Evolutionary conservation across 2,329 filamentous ascomycete species (phyloP).

Genomic region (Penicillium palitans): DNA sequence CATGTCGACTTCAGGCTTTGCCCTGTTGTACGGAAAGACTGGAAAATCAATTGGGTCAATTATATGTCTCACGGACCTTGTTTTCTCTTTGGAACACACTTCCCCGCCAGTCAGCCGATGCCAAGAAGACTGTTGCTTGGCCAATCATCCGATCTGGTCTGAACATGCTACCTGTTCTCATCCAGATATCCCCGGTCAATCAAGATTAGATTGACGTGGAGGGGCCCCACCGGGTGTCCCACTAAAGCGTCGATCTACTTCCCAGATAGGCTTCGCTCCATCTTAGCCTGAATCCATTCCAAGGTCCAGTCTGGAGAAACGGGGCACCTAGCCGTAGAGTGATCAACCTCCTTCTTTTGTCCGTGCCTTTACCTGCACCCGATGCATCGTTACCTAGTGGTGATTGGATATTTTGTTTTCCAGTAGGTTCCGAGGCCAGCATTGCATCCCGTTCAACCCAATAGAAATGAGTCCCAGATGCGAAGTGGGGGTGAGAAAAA

Average conservation of each 20-base stretch:
- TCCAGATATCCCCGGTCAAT: not conserved
- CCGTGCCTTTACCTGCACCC: not conserved
- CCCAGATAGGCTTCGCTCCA: not conserved
- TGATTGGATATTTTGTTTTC: not conserved
- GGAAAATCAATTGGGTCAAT: not conserved
- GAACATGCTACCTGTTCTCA: not conserved
- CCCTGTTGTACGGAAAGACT: not conserved
- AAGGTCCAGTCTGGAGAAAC: not conserved
- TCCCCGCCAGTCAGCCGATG: not conserved
- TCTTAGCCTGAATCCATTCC: not conserved
- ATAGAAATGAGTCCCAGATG: not conserved
- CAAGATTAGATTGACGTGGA: slow-evolving; percentile 5
- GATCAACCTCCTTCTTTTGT: not conserved
- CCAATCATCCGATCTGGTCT: not conserved
- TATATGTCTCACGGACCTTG: not conserved
- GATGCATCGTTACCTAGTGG: not conserved
- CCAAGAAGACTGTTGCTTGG: not conserved
- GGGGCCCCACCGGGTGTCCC: not conserved
- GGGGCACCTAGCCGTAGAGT: not conserved
- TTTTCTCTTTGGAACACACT: not conserved
- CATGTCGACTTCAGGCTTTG: not conserved
- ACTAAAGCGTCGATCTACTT: not conserved
- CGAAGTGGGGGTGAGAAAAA: not conserved
- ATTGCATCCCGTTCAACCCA: not conserved
- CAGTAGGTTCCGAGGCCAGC: not conserved